phyloP scores from a whole-genome alignment of 2,329 filamentous ascomycete species.

The Colletotrichum cordylinicola region DNA sequence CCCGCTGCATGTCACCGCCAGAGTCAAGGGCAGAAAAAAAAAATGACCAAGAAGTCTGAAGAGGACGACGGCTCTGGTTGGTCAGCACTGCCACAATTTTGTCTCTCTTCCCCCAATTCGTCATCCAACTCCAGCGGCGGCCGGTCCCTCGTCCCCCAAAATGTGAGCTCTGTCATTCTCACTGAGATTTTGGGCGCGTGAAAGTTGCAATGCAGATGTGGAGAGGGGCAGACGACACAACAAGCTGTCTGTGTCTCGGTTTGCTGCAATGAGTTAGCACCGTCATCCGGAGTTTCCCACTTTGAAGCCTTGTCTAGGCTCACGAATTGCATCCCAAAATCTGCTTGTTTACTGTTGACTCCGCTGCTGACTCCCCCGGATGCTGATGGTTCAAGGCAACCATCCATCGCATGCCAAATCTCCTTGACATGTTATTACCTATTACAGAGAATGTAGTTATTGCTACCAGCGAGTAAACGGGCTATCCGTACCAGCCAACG shows the following conservation, averaged over 20 bases:
- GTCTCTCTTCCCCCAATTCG: background rate
- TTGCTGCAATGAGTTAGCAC: constrained; percentile 18
- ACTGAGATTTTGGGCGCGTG: background rate
- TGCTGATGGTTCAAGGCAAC: background rate
- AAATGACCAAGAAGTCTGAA: background rate
- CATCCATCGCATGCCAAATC: background rate
- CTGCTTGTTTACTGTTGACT: background rate
- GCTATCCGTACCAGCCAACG: background rate
- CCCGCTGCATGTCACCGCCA: background rate
- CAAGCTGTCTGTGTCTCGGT: background rate
- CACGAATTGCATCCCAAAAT: background rate
- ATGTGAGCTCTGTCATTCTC: background rate
- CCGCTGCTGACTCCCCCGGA: background rate
- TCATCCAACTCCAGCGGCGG: background rate
- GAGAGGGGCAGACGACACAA: background rate
- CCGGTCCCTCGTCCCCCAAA: background rate
- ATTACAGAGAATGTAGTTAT: background rate
- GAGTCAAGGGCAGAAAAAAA: background rate
- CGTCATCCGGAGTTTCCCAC: background rate
- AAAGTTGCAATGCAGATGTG: background rate
- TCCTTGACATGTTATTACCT: background rate
- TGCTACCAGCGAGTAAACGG: background rate
- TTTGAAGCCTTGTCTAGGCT: background rate
- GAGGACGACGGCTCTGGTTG: background rate
- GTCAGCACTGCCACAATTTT: constrained; percentile 15